A percentile compares a stretch with the other conserved stretches of the same genome.
These are phyloP conservation scores for Colletotrichum phormii DNA, from an alignment of 2,329 filamentous ascomycete genomes.

Conservation along the genomic window DNA sequence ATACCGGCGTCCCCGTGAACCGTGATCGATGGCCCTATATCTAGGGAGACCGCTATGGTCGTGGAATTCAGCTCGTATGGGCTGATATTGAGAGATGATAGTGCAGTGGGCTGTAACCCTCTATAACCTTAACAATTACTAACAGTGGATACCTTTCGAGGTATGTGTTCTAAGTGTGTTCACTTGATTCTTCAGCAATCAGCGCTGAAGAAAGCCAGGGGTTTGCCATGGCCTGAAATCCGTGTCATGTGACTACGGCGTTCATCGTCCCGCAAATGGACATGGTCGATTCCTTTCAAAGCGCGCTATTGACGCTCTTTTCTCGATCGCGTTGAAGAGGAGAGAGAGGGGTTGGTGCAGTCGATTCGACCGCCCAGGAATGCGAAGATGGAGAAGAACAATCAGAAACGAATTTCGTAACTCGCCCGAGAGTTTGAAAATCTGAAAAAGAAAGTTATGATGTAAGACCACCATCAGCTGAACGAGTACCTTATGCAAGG, in stretches of 20 bases:
- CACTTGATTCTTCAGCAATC: too few relatives aligned
- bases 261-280: slow-evolving; percentile 3
- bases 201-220: not conserved
- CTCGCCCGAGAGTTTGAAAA: not conserved
- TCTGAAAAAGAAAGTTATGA: accelerated
- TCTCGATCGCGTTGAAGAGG: not conserved
- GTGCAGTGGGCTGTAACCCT: too few relatives aligned
- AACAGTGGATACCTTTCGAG: too few relatives aligned
- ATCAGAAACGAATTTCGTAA: slow-evolving; percentile 25
- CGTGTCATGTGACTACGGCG: slow-evolving; percentile 22
- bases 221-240: not conserved
- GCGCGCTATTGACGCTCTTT: not conserved
- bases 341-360: not conserved
- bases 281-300: not conserved
- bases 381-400: slow-evolving; percentile 19
- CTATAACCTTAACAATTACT: too few relatives aligned
- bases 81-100: too few relatives aligned
- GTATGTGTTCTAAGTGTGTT: too few relatives aligned
- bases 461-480: not conserved
- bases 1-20: too few relatives aligned
- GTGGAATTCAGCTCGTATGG: too few relatives aligned
- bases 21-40: too few relatives aligned
- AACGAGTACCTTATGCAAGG: not conserved
- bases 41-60: too few relatives aligned
- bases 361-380: too few relatives aligned